Evolutionary conservation across 2,329 filamentous ascomycete genomes (phyloP).

Genomic region (Stylonectria norvegica): DNA sequence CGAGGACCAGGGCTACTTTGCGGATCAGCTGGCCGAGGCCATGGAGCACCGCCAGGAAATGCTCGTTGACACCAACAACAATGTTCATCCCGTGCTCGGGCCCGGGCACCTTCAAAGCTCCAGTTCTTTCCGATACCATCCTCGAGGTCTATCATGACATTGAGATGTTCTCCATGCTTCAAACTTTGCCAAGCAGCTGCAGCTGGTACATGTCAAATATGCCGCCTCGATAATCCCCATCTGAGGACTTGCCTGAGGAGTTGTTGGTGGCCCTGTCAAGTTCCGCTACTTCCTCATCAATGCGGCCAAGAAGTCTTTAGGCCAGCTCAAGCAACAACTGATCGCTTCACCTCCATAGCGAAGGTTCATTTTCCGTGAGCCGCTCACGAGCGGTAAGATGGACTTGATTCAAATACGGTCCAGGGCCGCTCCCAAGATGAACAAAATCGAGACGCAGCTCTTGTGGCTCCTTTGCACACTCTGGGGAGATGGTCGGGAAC

Average conservation of each 20-base stretch:
- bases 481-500: constrained; percentile 33
- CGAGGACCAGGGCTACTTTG: constrained; percentile 58
- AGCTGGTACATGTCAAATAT: constrained; percentile 33
- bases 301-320: constrained; percentile 29
- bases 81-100: too few species aligned
- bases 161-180: constrained; percentile 38
- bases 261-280: constrained; percentile 38
- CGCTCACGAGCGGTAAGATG: too few species aligned
- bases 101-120: too few species aligned
- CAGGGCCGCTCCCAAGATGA: constrained; percentile 17
- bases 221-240: constrained; percentile 27
- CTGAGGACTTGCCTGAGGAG: constrained; percentile 28
- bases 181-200: constrained; percentile 30
- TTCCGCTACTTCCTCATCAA: constrained; percentile 38
- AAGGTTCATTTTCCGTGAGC: constrained; percentile 29
- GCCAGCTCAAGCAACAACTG: constrained; percentile 19
- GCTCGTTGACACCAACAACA: constrained; percentile 38
- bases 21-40: constrained; percentile 38
- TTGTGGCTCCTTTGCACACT: constrained; percentile 37
- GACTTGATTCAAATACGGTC: constrained; percentile 13
- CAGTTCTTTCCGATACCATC: too few species aligned
- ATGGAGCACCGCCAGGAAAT: constrained; percentile 46
- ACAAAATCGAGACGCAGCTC: constrained; percentile 24
- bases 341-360: constrained; percentile 41
- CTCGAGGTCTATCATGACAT: too few species aligned